Evolutionary conservation across 2,329 filamentous ascomycete species (phyloP), one percentile per base, ranked within the genome.

Genomic region (Colletotrichum kahawae): DNA sequence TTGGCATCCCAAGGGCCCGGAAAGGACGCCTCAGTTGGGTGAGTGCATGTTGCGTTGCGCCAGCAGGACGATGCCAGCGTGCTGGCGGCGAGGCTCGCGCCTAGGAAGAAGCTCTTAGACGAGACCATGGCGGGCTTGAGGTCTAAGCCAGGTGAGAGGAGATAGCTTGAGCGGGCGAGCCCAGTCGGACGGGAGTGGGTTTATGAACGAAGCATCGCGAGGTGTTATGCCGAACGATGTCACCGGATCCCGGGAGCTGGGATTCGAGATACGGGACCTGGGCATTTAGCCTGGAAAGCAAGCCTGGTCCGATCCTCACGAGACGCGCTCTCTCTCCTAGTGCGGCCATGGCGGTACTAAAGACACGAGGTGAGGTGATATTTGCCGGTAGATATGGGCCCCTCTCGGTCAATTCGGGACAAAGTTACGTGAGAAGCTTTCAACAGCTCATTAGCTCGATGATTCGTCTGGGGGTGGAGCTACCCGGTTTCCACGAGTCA

Each of bases 1-100:
- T 91, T 89, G 1, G 85, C 80, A 36, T 93, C 88, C 91, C 91
- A 93, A 18, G 82, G 81, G 1, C 91, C 91, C 3, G 86, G 84
- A 76, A 92, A 93, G 0, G 90, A 86, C 8, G 88, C 80, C 7
- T 86, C 80, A 12, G 80, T 79, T 5, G 90, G 87, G 5, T 87
- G 87, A 24, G 84, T 88, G 79, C 91, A 93, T 24, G 85, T 80
- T 2, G 88, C 89, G 69, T 91, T 80, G 74, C 88, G 84, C 91
- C 91, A 93, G 79, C 91, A 93, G 71, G 76, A 80, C 38, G 80
- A 79, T 6, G 70, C 70, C 13, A 57, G 27, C 7, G 69, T 21
- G 38, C 54, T 16, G 63, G 57, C 14, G 43, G 51, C 5, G 16
- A 72, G 63, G 18, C 54, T 48, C 9, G 67, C 38, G 33, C 54